These are phyloP conservation scores for Colletotrichum chrysophilum DNA, from an alignment of 2,329 filamentous ascomycete species.

Conservation along the genomic window DNA sequence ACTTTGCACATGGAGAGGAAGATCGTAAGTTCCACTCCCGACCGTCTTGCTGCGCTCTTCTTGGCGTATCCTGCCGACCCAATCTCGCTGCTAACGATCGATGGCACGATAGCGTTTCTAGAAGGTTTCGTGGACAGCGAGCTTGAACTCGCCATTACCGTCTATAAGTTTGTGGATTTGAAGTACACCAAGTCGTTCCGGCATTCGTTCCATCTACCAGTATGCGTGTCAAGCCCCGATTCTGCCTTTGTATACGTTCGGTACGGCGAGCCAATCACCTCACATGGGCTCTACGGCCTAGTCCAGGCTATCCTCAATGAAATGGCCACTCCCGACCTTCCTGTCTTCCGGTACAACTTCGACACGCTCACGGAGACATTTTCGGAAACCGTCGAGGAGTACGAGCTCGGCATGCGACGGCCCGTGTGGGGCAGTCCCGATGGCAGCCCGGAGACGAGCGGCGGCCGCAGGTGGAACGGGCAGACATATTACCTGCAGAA, in stretches of 20 bases:
- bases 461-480: slow-evolving; percentile 25
- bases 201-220: no score
- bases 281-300: neutral
- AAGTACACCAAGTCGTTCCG: no score
- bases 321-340: neutral
- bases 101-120: no score
- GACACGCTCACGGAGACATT: neutral
- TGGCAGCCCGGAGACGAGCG: fast-evolving
- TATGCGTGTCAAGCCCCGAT: no score
- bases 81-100: neutral
- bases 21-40: neutral
- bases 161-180: no score
- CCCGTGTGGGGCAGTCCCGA: neutral
- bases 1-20: neutral
- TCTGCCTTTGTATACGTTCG: no score
- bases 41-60: no score
- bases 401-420: neutral
- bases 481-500: slow-evolving; percentile 29
- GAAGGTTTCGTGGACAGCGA: fast-evolving
- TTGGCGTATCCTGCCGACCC: fast-evolving
- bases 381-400: neutral
- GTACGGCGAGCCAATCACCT: neutral
- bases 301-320: neutral
- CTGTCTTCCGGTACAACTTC: neutral
- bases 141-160: no score